Conservation (phyloP, 129 eudicot species). For the Chrysanthemum lavandulifolium region DNA sequence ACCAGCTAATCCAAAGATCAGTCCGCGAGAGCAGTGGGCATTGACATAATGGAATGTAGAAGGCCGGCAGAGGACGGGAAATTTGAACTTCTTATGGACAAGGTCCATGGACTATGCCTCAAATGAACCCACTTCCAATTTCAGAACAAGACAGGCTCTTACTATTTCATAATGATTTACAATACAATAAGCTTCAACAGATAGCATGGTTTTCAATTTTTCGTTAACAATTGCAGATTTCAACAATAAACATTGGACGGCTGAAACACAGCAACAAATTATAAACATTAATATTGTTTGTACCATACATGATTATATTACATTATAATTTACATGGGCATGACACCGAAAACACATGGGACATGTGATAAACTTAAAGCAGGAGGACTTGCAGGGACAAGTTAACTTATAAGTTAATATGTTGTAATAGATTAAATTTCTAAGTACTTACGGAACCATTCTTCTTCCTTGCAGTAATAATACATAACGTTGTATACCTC, state of each 20-base stretch:
- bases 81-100: too few relatives aligned
- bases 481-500: conserved; percentile 81
- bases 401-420: not conserved
- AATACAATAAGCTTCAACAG: too few relatives aligned
- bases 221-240: not conserved
- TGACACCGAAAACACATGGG: conserved; percentile 2
- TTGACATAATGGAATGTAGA: too few relatives aligned
- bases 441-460: conserved; percentile 62
- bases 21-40: too few relatives aligned
- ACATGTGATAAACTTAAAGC: not conserved
- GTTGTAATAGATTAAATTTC: conserved; percentile 19
- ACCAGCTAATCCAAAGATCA: too few relatives aligned
- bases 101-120: too few relatives aligned
- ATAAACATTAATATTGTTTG: conserved; percentile 9
- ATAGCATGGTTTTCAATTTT: too few relatives aligned
- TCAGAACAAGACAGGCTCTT: too few relatives aligned
- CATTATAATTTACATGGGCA: conserved; percentile 18
- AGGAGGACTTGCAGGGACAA: conserved; percentile 6
- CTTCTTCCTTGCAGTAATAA: conserved; percentile 61
- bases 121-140: too few relatives aligned
- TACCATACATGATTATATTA: conserved; percentile 1
- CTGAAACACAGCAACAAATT: not conserved
- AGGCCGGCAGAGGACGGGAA: too few relatives aligned
- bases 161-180: too few relatives aligned
- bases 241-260: not conserved